Evolutionary conservation across 768 basidiomycete genomes (phyloP).

Genomic region (Imleria badia): DNA sequence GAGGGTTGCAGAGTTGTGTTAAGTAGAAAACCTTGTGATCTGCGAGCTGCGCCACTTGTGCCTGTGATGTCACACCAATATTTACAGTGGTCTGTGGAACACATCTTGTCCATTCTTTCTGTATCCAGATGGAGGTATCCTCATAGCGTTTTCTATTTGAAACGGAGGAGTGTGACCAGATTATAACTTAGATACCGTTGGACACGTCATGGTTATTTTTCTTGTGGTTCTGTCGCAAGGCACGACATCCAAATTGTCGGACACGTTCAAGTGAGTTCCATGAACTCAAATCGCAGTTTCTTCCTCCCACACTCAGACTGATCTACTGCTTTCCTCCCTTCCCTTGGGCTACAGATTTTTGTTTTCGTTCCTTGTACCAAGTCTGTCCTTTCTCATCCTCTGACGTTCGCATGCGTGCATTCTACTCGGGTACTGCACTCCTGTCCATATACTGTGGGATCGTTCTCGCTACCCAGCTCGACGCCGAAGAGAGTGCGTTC

Average conservation of each 20-base stretch:
- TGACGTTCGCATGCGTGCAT: constrained; percentile 6
- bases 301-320: background rate
- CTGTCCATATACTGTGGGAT: constrained; percentile 15
- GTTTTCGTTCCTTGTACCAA: background rate
- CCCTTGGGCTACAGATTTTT: background rate
- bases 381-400: constrained; percentile 3
- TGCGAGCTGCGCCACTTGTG: background rate
- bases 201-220: background rate
- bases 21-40: background rate
- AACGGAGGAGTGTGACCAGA: background rate
- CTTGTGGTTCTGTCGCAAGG: constrained; percentile 8
- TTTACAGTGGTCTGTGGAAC: background rate
- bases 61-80: background rate
- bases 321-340: background rate
- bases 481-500: constrained; percentile 29
- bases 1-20: background rate
- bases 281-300: background rate
- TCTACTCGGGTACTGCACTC: constrained; percentile 4
- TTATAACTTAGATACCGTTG: background rate
- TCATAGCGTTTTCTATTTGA: background rate
- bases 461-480: constrained; percentile 11
- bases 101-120: background rate
- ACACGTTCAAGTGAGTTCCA: background rate
- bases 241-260: background rate
- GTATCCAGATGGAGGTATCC: background rate